Evolutionary conservation across 192 early-diverging fungal species (phyloP).

Genomic region (Coemansia sp.): DNA sequence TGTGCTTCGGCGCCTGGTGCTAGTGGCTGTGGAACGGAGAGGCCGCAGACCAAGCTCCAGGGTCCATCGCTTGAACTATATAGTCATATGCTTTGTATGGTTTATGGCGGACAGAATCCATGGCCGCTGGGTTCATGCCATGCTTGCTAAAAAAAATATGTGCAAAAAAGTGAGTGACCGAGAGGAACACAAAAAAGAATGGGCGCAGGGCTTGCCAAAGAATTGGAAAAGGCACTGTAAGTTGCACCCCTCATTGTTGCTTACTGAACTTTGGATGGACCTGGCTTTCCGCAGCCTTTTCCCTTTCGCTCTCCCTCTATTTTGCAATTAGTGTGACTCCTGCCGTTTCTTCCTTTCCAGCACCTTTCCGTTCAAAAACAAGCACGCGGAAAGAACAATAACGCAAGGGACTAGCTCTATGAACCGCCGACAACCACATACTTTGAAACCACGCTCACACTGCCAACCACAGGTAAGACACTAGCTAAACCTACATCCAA

Average conservation of each 20-base stretch:
- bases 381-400: slow-evolving; percentile 31
- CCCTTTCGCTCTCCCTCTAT: too few relatives aligned
- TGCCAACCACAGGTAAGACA: neutral
- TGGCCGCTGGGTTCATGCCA: neutral
- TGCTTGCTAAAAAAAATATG: neutral
- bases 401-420: slow-evolving; percentile 42
- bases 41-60: neutral
- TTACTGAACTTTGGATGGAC: neutral
- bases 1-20: slow-evolving; percentile 15
- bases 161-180: neutral
- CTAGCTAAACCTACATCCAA: slow-evolving; percentile 22
- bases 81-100: neutral
- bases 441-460: slow-evolving; percentile 9
- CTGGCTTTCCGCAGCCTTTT: too few relatives aligned
- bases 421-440: slow-evolving; percentile 43
- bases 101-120: neutral
- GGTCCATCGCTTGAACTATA: neutral
- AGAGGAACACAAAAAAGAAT: neutral
- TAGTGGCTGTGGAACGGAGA: slow-evolving; percentile 14
- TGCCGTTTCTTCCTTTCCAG: too few relatives aligned
- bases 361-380: neutral
- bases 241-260: neutral
- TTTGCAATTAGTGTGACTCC: too few relatives aligned
- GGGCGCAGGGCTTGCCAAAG: neutral
- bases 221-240: neutral